These are phyloP conservation scores for Diospyros kaki DNA, from an alignment of 148 eudicot genomes.

Conservation along the genomic window DNA sequence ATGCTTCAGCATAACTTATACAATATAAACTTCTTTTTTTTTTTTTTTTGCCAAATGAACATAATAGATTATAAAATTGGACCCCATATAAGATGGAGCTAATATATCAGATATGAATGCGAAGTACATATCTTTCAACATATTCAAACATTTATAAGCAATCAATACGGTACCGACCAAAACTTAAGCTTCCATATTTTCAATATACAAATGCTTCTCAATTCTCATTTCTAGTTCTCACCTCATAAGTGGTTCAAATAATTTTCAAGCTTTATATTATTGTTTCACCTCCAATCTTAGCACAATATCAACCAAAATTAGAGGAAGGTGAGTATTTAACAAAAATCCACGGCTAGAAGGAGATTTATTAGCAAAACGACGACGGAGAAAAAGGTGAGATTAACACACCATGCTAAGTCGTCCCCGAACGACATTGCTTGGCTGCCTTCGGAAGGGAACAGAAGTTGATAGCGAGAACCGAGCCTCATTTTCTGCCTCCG, in stretches of 20 bases:
- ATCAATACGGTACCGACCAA: background rate
- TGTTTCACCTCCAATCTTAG: too few species aligned
- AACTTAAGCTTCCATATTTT: background rate
- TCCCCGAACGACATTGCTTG: conserved; percentile 51
- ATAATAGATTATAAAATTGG: background rate
- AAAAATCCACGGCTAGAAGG: background rate
- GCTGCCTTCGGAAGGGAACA: conserved; percentile 68
- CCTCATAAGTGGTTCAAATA: background rate
- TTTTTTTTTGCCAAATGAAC: too few species aligned
- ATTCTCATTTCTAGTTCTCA: too few species aligned
- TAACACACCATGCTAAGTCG: conserved; percentile 78
- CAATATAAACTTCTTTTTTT: background rate
- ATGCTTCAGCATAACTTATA: background rate
- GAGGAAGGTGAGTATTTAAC: background rate
- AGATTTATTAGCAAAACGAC: background rate
- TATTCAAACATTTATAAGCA: background rate
- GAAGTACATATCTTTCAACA: background rate
- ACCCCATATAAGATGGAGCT: background rate
- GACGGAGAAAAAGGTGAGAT: too few species aligned
- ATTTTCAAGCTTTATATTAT: too few species aligned
- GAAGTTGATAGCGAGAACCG: conserved; percentile 37
- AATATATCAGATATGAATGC: background rate
- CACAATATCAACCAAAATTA: too few species aligned
- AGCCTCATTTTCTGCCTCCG: conserved; percentile 66
- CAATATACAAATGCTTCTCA: background rate